Evolutionary conservation across 108 stramenopile genomes (phyloP).

Genomic region (Conticribra guillardii): DNA sequence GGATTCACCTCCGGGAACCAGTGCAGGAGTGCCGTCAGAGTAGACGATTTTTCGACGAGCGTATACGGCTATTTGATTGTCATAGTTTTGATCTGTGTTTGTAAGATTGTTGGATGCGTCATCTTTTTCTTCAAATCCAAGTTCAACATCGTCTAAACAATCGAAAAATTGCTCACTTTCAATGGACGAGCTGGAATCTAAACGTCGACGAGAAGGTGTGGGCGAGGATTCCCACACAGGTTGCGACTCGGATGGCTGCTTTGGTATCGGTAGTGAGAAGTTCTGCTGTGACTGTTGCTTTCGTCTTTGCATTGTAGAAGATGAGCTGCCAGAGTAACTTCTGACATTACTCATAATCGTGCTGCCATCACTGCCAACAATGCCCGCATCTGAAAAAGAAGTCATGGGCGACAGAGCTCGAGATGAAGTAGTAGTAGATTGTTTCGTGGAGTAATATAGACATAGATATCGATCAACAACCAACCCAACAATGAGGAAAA

Average conservation of each 20-base stretch:
- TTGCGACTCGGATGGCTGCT: background rate
- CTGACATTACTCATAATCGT: slow-evolving; percentile 3
- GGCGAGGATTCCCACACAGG: background rate
- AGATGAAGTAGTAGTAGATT: background rate
- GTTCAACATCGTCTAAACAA: slow-evolving; percentile 39
- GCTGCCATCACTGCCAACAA: background rate
- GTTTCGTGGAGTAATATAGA: background rate
- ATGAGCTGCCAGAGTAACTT: slow-evolving; percentile 1
- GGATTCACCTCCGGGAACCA: slow-evolving; percentile 52
- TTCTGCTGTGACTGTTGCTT: slow-evolving; percentile 3
- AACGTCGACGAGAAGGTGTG: slow-evolving; percentile 6
- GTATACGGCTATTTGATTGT: slow-evolving; percentile 43
- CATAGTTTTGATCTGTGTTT: background rate
- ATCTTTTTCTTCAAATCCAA: slow-evolving; percentile 11
- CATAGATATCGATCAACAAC: slow-evolving; percentile 7
- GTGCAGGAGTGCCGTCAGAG: slow-evolving; percentile 51
- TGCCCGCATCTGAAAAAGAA: slow-evolving; percentile 16
- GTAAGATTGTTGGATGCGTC: background rate
- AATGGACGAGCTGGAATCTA: slow-evolving; percentile 17
- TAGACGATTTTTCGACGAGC: slow-evolving; percentile 47
- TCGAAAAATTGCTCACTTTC: slow-evolving; percentile 39
- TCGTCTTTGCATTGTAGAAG: slow-evolving; percentile 17
- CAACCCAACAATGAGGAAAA: background rate
- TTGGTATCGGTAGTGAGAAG: background rate
- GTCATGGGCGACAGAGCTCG: background rate